Conservation (phyloP, 345 rosid species). For the Hypericum perforatum region DNA sequence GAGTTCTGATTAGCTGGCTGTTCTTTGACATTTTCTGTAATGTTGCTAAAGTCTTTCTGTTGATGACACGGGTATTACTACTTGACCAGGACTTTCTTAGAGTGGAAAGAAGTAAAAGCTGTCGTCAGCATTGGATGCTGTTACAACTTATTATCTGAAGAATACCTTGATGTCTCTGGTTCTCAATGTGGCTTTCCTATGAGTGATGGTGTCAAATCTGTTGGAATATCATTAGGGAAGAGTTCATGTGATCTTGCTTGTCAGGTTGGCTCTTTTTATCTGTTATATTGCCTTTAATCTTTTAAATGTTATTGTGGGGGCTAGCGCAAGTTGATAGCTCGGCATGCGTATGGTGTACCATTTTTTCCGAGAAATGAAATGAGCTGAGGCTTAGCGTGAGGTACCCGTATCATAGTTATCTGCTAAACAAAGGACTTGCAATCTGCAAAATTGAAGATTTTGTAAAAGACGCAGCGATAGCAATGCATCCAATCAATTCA, state of each 20-base stretch:
- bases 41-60: not conserved
- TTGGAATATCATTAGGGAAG: conserved; percentile 48
- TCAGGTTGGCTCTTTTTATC: conserved; percentile 43
- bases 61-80: conserved; percentile 9
- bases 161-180: conserved; percentile 21
- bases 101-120: conserved; percentile 62
- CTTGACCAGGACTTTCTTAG: conserved; percentile 53
- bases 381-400: no score
- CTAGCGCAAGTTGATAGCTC: not conserved
- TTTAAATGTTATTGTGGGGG: conserved; percentile 5
- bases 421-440: no score
- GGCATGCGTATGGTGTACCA: not conserved
- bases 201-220: conserved; percentile 60
- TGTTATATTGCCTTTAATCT: not conserved
- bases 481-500: no score
- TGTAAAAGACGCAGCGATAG: no score
- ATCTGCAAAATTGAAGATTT: no score
- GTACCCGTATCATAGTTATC: no score
- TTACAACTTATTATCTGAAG: conserved; percentile 83
- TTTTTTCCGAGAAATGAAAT: no score
- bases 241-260: conserved; percentile 80
- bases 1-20: not conserved
- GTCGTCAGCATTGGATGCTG: conserved; percentile 92
- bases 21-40: conserved; percentile 2
- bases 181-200: conserved; percentile 59